These are phyloP conservation scores for Leccinum pseudoinsigne DNA, from an alignment of 1,284 basidiomycete genomes.

Conservation along the genomic window DNA sequence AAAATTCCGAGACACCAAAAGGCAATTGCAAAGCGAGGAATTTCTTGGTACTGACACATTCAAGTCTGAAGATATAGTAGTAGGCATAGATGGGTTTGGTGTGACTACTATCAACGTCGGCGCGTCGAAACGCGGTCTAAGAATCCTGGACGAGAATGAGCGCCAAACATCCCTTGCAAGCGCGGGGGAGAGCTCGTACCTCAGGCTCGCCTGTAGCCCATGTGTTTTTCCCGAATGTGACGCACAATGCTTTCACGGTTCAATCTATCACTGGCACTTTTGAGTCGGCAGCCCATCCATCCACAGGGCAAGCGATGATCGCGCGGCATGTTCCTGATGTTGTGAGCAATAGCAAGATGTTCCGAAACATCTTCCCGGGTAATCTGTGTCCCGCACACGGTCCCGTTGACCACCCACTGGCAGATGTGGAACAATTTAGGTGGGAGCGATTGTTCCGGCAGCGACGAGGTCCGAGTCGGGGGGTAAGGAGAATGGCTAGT, in stretches of 20 bases:
- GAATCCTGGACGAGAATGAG: background rate
- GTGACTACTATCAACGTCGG: too few species aligned
- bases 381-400: conserved; percentile 8
- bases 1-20: too few species aligned
- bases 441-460: background rate
- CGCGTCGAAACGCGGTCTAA: too few species aligned
- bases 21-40: too few species aligned
- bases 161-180: background rate
- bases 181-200: background rate
- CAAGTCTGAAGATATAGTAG: too few species aligned
- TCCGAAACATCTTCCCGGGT: background rate
- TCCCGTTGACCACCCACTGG: conserved; percentile 11
- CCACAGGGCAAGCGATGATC: background rate
- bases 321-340: background rate
- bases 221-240: conserved; percentile 23
- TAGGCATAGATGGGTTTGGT: too few species aligned
- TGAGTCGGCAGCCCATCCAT: conserved; percentile 21
- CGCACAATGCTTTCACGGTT: conserved; percentile 25
- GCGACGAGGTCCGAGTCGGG: background rate
- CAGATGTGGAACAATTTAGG: too few species aligned
- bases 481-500: background rate
- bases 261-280: background rate
- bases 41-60: too few species aligned
- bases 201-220: conserved; percentile 16
- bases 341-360: conserved; percentile 18